These are phyloP conservation scores for Metschnikowia reukaufii DNA, from an alignment of 805 yeast species.

Conservation along the genomic window DNA sequence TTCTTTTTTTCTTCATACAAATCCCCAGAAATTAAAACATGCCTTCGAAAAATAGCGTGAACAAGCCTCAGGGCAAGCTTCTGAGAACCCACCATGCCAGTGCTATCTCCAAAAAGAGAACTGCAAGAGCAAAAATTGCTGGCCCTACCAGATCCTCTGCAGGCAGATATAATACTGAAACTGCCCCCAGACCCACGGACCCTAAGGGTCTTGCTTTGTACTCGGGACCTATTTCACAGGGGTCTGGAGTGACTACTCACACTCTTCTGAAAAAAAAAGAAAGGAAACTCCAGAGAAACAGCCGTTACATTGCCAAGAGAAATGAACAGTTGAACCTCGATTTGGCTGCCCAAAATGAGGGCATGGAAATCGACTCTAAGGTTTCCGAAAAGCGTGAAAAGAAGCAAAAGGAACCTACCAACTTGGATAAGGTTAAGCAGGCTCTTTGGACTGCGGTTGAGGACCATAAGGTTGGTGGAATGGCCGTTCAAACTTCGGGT, in stretches of 20 bases:
- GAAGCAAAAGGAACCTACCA: constrained; percentile 24
- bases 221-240: constrained; percentile 31
- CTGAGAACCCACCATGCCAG: constrained; percentile 51
- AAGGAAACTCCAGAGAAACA: constrained; percentile 76
- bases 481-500: constrained; percentile 48
- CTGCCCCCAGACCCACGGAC: constrained; percentile 35
- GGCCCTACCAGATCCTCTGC: constrained; percentile 48
- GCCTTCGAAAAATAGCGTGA: constrained; percentile 83
- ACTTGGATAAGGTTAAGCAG: constrained; percentile 53
- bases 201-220: constrained; percentile 46
- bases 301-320: constrained; percentile 66
- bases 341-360: constrained; percentile 46
- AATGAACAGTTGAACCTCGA: constrained; percentile 47
- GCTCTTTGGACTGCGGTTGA: constrained; percentile 75
- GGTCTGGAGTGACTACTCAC: constrained; percentile 49
- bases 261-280: constrained; percentile 76
- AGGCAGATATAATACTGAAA: constrained; percentile 34
- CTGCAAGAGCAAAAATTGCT: constrained; percentile 43
- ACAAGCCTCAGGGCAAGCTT: constrained; percentile 69
- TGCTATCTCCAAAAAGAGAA: constrained; percentile 54
- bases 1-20: background rate
- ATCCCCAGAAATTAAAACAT: constrained; percentile 31
- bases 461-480: constrained; percentile 49
- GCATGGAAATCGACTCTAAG: constrained; percentile 52
- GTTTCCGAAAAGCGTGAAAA: constrained; percentile 21